Evolutionary conservation across 192 early-diverging fungal genomes (phyloP), one percentile per base, ranked within the genome.

Genomic region (Spinellus fusiger): DNA sequence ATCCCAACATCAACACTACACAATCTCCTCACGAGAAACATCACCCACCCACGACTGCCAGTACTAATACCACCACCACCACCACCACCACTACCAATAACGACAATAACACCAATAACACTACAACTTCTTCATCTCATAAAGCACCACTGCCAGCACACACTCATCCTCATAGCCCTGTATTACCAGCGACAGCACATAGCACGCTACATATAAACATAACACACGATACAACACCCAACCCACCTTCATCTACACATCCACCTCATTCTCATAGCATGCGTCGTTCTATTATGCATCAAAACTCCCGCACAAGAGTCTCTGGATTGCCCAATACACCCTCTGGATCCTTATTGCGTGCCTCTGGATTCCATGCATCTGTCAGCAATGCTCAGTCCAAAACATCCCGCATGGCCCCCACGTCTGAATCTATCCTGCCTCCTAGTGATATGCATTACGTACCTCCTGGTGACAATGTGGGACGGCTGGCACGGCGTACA

Each of bases 401-500:
- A 18, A 47, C 46, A 8, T 59, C 57, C 2, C 22, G 54, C 9
- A 56, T 34, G 20, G 12, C 54, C 12, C 32, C 33, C 28, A 29
- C 46, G 1, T 29, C 57, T 12, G 29, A 23, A 37, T 13, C 54
- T 3, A 44, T 2, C 18, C 13, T 44, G 40, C 3, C 18, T 10
- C 40, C 40, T n/a, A 18, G 15, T 18, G 44, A 59, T 31, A 31
- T n/a, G 13, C 25, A 31, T 33, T 28, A 44, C 31, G n/a, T 59
- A 12, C 12, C 47, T 22, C 57, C 57, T 8, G 46, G 44, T 4
- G 57, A 59, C 20, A 59, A 44, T 59, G 32, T 59, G 3, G 46
- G 46, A 22, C 28, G 57, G 16, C 28, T 59, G 18, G 44, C 40
- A 33, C 27, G 31, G 16, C 57, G 57, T 33, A 59, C 33, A 29